Conservation (phyloP, 75 land plant species). For the Cunninghamia lanceolata region DNA sequence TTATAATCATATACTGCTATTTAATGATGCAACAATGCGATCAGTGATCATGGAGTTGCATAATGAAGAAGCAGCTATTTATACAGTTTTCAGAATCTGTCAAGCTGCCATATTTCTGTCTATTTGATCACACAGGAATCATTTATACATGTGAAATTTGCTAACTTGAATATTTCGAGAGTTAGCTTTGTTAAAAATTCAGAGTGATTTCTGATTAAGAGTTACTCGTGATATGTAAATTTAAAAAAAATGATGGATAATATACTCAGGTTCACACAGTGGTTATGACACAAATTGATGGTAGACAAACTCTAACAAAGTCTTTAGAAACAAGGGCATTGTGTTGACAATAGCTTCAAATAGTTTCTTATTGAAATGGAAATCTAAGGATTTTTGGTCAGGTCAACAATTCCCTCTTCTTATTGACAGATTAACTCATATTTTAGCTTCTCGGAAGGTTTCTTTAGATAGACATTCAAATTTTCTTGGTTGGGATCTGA, state of each 20-base stretch:
- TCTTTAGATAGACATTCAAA: no score
- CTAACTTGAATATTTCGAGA: not conserved
- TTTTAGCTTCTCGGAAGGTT: no score
- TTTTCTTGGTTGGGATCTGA: no score
- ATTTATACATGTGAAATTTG: not conserved
- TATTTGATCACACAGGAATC: not conserved
- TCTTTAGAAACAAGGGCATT: not conserved
- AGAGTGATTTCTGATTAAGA: not conserved
- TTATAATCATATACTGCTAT: not conserved
- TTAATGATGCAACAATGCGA: no score
- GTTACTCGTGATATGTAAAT: not conserved
- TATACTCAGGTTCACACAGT: not conserved
- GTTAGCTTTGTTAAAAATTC: not conserved
- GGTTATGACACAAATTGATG: not conserved
- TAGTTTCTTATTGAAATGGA: not conserved
- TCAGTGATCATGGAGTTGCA: no score
- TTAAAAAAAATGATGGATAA: not conserved
- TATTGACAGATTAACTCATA: no score
- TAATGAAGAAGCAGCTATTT: not conserved
- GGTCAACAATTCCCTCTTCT: no score
- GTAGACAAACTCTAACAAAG: not conserved
- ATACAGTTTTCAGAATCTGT: not conserved
- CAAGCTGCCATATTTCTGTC: not conserved
- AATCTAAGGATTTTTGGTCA: no score
- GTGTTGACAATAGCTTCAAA: not conserved